A percentile compares a stretch with the other conserved stretches of the same genome.
Conservation (phyloP, 768 basidiomycete genomes). For the Rhizopogon roseolus region DNA sequence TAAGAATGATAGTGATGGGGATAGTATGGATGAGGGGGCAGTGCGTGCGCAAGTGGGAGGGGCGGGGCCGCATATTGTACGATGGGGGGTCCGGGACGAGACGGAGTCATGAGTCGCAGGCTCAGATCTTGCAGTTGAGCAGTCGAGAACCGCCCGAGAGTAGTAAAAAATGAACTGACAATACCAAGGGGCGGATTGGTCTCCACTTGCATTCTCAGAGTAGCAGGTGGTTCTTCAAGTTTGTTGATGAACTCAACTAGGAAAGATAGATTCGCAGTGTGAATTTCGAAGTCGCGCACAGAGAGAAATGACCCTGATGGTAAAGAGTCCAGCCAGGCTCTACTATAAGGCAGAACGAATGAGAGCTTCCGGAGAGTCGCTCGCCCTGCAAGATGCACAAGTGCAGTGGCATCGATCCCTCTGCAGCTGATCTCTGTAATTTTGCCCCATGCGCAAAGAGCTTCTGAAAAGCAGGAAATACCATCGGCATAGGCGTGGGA, state of each 20-base stretch:
- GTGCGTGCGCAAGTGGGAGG: not conserved
- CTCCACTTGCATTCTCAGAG: not conserved
- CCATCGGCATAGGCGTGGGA: not conserved
- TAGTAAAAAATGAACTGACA: not conserved
- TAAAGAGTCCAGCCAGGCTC: not conserved
- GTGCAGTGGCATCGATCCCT: not conserved
- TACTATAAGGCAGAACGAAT: not conserved
- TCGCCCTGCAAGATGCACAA: not conserved
- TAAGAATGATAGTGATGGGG: no score
- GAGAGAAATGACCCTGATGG: not conserved
- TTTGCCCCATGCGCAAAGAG: constrained; percentile 2
- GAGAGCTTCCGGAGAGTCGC: not conserved
- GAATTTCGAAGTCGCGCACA: not conserved
- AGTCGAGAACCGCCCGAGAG: not conserved
- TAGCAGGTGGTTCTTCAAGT: not conserved
- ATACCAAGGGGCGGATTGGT: not conserved
- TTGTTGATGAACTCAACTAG: not conserved
- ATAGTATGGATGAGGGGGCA: not conserved
- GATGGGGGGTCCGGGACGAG: not conserved
- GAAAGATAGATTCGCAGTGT: not conserved
- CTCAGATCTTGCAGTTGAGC: not conserved
- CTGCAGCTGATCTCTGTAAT: not conserved
- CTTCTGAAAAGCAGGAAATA: not conserved
- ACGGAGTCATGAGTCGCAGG: not conserved
- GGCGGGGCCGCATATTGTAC: not conserved